Evolutionary conservation across 306 rosid species (phyloP), one percentile per base, ranked within the genome.

Genomic region (Trifolium pratense): DNA sequence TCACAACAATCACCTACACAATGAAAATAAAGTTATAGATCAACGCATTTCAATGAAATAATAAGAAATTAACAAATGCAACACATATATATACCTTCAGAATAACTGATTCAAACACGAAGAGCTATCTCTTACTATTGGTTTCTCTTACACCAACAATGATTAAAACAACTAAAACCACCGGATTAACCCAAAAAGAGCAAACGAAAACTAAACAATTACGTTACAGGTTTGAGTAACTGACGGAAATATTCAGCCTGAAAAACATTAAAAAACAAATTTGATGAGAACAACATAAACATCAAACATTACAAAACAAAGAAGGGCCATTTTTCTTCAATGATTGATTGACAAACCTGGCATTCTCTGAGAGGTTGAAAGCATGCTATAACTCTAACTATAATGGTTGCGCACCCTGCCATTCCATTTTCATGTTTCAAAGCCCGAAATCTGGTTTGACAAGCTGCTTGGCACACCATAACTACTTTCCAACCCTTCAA

Each of bases 161-260:
- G 69, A 83, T 53, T 53, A 53, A 90, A 91, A 81, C 52, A 86
- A 85, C 82, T 66, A 90, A 80, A 80, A 66, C 84, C 81, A 82
- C 96, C 89, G 53, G 83, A 80, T 91, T 86, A 88, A 79, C 69
- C 84, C 66, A 82, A 87, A 85, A 76, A 75, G 63, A 46, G 70
- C 77, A 57, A 70, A 39, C 60, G 17, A 39, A 31, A 66, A 68
- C 21, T 83, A 45, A 75, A 78, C 70, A 9, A 81, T 77, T 95
- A 95, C 99, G 99, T 95, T 9, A 95, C 99, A 80, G 99, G 99
- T 77, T 95, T 95, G 75, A 95, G 88, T 85, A 95, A 80, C 23
- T 95, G 99, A 80, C 99, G 97, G 17, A 95, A 95, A 59, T 95
- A 95, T 74, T 95, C 99, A 78, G 99, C 97, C 99, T 95, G 96